These are phyloP conservation scores for Kalmusia sp. DNA, from an alignment of 2,329 filamentous ascomycete species.

Conservation along the genomic window DNA sequence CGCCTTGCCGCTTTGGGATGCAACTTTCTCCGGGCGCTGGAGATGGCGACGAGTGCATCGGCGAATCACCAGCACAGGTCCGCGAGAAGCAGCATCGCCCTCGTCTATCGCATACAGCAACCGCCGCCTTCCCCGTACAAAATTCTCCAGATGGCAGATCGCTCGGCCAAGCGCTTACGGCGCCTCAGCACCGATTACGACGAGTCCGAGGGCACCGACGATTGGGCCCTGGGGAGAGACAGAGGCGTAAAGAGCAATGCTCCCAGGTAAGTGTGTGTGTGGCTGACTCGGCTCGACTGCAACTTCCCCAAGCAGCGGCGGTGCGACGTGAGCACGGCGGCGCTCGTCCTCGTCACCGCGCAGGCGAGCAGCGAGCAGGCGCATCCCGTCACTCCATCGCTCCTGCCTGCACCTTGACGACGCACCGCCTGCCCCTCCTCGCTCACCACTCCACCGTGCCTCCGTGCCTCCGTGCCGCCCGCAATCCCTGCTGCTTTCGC, in stretches of 20 bases:
- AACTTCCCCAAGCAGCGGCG: slow-evolving; percentile 5
- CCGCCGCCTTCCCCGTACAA: neutral
- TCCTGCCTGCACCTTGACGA: too few relatives aligned
- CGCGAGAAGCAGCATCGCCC: neutral
- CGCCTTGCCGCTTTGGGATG: slow-evolving; percentile 5
- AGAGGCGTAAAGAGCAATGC: slow-evolving; percentile 40
- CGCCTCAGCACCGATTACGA: slow-evolving; percentile 50
- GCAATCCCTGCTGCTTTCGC: slow-evolving; percentile 2
- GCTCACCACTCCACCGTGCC: slow-evolving; percentile 3
- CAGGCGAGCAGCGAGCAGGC: neutral
- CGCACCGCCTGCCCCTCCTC: neutral
- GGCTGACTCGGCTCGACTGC: slow-evolving; percentile 15
- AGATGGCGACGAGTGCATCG: neutral
- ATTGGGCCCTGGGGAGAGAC: slow-evolving; percentile 36
- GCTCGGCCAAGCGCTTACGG: slow-evolving; percentile 48
- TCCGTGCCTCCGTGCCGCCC: too few relatives aligned
- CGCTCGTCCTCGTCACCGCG: neutral
- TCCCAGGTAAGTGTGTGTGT: slow-evolving; percentile 41
- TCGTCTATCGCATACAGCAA: neutral
- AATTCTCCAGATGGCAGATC: slow-evolving; percentile 31
- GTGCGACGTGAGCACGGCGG: slow-evolving; percentile 11
- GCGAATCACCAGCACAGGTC: slow-evolving; percentile 8
- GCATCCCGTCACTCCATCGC: neutral
- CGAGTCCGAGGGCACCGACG: slow-evolving; percentile 39
- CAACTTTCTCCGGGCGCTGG: neutral